Evolutionary conservation across 495 filamentous ascomycete species (phyloP), one percentile per base, ranked within the genome.

Genomic region (Aspergillus nanangensis): DNA sequence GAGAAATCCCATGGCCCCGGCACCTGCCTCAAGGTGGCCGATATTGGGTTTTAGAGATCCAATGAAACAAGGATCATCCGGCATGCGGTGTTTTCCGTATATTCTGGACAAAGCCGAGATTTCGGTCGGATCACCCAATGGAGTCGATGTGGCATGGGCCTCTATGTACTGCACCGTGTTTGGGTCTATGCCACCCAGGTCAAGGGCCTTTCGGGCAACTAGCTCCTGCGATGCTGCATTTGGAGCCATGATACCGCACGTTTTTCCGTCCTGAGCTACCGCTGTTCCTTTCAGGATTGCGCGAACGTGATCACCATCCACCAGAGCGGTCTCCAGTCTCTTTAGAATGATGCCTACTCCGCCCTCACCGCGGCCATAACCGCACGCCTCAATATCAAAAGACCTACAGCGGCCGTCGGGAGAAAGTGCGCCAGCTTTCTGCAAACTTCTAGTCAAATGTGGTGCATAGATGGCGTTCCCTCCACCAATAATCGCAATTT

Each of bases 1-100:
- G 5, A 85, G 56, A 0, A 84, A 36, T 1, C 76, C 76, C 11
- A 80, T 78, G 32, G 80, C 44, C 7, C 80, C 81, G 1, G 74
- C 76, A 10, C 71, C 65, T 4, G 67, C 75, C 48, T 77, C 77
- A 14, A 60, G 38, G 53, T 80, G 78, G 0, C 79, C 77, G 43
- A 78, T 60, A 23, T 74, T 70, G 8, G 72, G 67, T 42, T 78
- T 80, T 36, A 78, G 48, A 2, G 70, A 74, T 2, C 75, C 71
- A 4, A 63, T 53, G 19, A 5, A 45, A 15, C 43, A 45, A 14
- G 43, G 43, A 3, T 45, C 21, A 14, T 3, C 7, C 21, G 5
- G 11, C 3, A 48, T 21, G 3, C n/a, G n/a, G n/a, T n/a, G 20
- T 1, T 20, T 15, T 10, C 50, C 49, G 20, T 56, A 71, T 1